Evolutionary conservation across 148 eudicot genomes (phyloP).

Genomic region (Rhododendron kiyosumense): DNA sequence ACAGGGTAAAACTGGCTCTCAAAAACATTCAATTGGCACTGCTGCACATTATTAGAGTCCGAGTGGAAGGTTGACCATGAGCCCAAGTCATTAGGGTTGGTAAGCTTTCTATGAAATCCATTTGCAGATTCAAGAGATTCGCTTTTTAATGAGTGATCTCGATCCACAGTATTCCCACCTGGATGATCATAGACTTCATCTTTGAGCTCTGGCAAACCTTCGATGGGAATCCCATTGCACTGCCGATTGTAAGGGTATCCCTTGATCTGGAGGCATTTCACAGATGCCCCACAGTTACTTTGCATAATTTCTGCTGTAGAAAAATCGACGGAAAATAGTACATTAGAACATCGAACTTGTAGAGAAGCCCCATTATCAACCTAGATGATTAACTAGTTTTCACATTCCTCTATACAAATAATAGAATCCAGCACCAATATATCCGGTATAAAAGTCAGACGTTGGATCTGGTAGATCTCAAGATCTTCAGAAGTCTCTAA

Average conservation of each 20-base stretch:
- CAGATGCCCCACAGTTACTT: conserved; percentile 57
- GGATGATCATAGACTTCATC: conserved; percentile 30
- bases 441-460: background rate
- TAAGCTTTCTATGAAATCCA: conserved; percentile 29
- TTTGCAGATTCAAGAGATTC: conserved; percentile 31
- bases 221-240: conserved; percentile 25
- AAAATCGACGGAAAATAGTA: background rate
- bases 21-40: conserved; percentile 36
- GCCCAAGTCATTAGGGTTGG: conserved; percentile 34
- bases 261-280: conserved; percentile 51
- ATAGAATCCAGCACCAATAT: conserved; percentile 2
- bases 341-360: background rate
- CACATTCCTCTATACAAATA: conserved; percentile 11
- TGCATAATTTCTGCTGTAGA: conserved; percentile 47
- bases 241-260: conserved; percentile 37
- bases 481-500: background rate
- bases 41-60: conserved; percentile 30
- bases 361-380: background rate
- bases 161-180: conserved; percentile 23
- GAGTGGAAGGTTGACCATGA: conserved; percentile 43
- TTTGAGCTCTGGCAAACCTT: conserved; percentile 45
- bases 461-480: background rate
- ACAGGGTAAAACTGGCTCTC: conserved; percentile 48
- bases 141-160: conserved; percentile 27
- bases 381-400: background rate